phyloP scores from a whole-genome alignment of 2,329 filamentous ascomycete species.

The Ceratocystis albifundus region DNA sequence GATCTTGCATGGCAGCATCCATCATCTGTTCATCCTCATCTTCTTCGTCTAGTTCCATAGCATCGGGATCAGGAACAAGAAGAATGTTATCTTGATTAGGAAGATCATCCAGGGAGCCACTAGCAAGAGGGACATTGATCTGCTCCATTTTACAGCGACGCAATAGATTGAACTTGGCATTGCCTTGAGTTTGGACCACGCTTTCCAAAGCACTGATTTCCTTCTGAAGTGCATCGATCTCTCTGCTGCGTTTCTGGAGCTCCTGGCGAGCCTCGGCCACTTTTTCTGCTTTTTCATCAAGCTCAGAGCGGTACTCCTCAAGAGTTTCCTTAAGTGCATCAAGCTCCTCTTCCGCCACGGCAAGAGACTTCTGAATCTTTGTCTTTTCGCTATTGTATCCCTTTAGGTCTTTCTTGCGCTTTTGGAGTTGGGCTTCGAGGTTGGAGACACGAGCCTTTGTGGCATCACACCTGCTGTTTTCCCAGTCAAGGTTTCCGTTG shows the following conservation, averaged over 20 bases:
- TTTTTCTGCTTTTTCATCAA: constrained; percentile 58
- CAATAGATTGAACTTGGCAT: constrained; percentile 71
- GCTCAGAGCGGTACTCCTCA: constrained; percentile 54
- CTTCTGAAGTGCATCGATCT: constrained; percentile 62
- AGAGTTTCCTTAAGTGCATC: constrained; percentile 63
- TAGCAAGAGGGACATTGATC: constrained; percentile 67
- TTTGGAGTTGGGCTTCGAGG: constrained; percentile 54
- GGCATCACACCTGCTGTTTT: constrained; percentile 41
- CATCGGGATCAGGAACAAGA: constrained; percentile 65
- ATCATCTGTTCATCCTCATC: constrained; percentile 44
- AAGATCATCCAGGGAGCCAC: constrained; percentile 69
- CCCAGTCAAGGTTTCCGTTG: constrained; percentile 49
- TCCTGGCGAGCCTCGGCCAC: constrained; percentile 69
- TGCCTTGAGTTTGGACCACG: constrained; percentile 73
- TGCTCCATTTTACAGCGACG: constrained; percentile 89
- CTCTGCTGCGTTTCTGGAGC: constrained; percentile 71
- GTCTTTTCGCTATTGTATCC: constrained; percentile 61
- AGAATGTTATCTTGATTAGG: constrained; percentile 71
- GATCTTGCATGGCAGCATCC: constrained; percentile 64
- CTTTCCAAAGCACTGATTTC: constrained; percentile 70
- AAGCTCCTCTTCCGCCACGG: constrained; percentile 62
- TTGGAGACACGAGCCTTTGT: constrained; percentile 57
- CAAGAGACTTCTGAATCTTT: constrained; percentile 60
- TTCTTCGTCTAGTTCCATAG: constrained; percentile 78
- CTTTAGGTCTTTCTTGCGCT: constrained; percentile 57